Base-by-base conservation (phyloP, 768 basidiomycete species). In the Mycena galericulata region DNA sequence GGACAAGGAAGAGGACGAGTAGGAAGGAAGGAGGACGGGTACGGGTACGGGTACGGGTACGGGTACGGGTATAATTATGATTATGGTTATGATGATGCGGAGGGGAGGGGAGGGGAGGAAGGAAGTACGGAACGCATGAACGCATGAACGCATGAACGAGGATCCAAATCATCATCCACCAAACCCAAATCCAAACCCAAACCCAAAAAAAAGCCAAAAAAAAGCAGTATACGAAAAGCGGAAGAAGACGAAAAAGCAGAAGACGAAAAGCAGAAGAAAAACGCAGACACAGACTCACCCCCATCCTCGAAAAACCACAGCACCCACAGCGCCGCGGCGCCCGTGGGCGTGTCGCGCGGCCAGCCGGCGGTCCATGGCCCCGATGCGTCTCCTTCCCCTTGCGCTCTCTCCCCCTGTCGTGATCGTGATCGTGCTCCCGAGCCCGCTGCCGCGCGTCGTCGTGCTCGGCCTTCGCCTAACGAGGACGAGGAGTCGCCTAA, bases 301-400 rank as follows among this genome's bases (percentile, higher is more conserved):
- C 47, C 53, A 10, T 47, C 26, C 59, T 65, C 68, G 43, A 70
- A 70, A 18, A 65, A 65, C 62, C 62, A 69, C 34, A 54, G 0
- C 0, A 69, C 50, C 68, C 68, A 69, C 34, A 69, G 26, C 38
- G 68, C 68, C 14, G 62, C 57, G 5, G 68, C 68, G 5, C 20
- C 17, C 30, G 18, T 45, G 24, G 47, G 38, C 9, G 62, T 22
- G 24, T 65, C 63, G 51, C 57, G 62, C 22, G 68, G 68, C 68
- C 68, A 69, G 62, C 68, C 68, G 9, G 45, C 55, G 11, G 43
- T 40, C 68, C 68, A 69, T 18, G 61, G n/a, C n/a, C 67, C 14
- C 22, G 53, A 7, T 22, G 47, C 14, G 26, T 22, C 20, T 43
- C n/a, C 41, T 9, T 18, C n/a, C 41, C 41, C 11, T 20, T 49